Percentiles rank a stretch among this genome's conserved stretches.
Conservation (phyloP, 306 rosid genomes). For the Lupinus albus region DNA sequence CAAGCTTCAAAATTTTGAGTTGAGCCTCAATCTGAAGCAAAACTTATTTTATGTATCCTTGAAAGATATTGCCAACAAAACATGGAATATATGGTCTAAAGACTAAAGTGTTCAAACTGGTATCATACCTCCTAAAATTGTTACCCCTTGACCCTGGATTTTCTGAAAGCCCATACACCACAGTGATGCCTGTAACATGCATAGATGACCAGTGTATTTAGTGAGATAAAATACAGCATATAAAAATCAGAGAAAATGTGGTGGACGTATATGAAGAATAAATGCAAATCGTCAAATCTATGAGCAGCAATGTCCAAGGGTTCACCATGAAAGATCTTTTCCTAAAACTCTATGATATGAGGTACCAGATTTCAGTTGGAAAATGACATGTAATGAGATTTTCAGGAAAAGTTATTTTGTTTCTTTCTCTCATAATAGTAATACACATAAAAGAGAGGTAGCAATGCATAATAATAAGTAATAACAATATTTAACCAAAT, state of each 20-base stretch:
- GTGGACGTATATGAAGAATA: not conserved
- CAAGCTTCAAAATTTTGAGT: slow-evolving; percentile 6
- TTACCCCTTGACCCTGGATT: slow-evolving; percentile 71
- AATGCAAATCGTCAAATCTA: not conserved
- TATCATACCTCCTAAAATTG: slow-evolving; percentile 92
- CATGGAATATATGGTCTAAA: not conserved
- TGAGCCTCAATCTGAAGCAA: slow-evolving; percentile 17
- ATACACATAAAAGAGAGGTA: slow-evolving; percentile 4
- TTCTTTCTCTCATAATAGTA: not conserved
- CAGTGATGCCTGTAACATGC: slow-evolving; percentile 63
- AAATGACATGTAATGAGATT: slow-evolving; percentile 20
- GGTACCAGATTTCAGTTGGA: slow-evolving; percentile 17
- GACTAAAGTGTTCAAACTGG: slow-evolving; percentile 5
- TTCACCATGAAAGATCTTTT: slow-evolving; percentile 26
- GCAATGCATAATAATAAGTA: slow-evolving; percentile 22
- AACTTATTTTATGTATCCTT: slow-evolving; percentile 5
- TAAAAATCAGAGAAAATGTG: slow-evolving; percentile 12
- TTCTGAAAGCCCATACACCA: slow-evolving; percentile 98
- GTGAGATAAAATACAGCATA: slow-evolving; percentile 31
- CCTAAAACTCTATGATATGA: not conserved
- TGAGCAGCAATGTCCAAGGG: slow-evolving; percentile 4
- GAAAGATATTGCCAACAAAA: slow-evolving; percentile 4
- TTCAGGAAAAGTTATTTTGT: slow-evolving; percentile 7
- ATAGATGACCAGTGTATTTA: slow-evolving; percentile 30
- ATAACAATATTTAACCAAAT: slow-evolving; percentile 11